Conservation (phyloP, 1,139 yeast species). For the Debaryomycetaceae sp. region DNA sequence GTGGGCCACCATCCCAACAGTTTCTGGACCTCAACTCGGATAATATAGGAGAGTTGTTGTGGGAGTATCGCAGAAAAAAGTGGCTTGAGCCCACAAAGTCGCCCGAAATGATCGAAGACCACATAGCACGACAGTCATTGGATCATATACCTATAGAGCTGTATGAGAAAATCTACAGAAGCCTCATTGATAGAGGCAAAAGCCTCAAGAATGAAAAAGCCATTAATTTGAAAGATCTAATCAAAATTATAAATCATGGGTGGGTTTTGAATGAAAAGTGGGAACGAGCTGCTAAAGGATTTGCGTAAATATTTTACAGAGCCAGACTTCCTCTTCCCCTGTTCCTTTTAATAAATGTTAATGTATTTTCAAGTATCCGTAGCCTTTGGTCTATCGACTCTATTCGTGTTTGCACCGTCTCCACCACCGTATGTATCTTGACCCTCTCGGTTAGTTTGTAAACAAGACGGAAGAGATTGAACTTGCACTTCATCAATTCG, state of each 20-base stretch:
- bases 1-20: slow-evolving; percentile 10
- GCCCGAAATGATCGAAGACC: slow-evolving; percentile 11
- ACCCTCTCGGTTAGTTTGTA: slow-evolving; percentile 10
- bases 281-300: slow-evolving; percentile 54
- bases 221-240: slow-evolving; percentile 57
- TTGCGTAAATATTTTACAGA: slow-evolving; percentile 21
- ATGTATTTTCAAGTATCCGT: slow-evolving; percentile 43
- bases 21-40: slow-evolving; percentile 6
- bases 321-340: slow-evolving; percentile 1
- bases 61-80: slow-evolving; percentile 56
- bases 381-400: slow-evolving; percentile 47
- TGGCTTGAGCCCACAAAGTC: slow-evolving; percentile 41
- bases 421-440: slow-evolving; percentile 8
- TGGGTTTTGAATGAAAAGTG: slow-evolving; percentile 67
- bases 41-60: slow-evolving; percentile 48
- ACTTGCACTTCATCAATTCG: slow-evolving; percentile 19
- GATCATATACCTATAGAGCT: slow-evolving; percentile 44
- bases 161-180: slow-evolving; percentile 54
- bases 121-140: slow-evolving; percentile 25
- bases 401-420: slow-evolving; percentile 37
- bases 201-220: slow-evolving; percentile 47
- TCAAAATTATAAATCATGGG: slow-evolving; percentile 62
- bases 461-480: slow-evolving; percentile 17
- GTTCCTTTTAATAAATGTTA: slow-evolving; percentile 15
- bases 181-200: slow-evolving; percentile 57